A percentile compares a stretch with the other conserved stretches of the same genome.
These are phyloP conservation scores for Spatholobus suberectus DNA, from an alignment of 306 rosid genomes.

Conservation along the genomic window DNA sequence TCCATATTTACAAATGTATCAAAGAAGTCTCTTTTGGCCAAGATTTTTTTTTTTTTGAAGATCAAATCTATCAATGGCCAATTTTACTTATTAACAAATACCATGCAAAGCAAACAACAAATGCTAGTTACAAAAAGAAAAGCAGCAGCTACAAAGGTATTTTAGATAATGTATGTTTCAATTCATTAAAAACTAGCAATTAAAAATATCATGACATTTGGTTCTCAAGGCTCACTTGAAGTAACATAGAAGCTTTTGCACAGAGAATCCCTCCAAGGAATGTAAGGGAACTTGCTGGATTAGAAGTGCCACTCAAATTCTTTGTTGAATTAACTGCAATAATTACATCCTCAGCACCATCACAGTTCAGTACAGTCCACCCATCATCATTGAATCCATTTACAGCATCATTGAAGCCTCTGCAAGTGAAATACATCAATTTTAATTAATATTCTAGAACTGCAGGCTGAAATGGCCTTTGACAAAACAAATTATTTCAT, in stretches of 20 bases:
- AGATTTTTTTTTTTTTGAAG: not conserved
- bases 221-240: constrained; percentile 69
- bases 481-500: not conserved
- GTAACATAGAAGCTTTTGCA: constrained; percentile 98
- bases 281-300: constrained; percentile 73
- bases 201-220: not conserved
- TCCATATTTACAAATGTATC: not conserved
- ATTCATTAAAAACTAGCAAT: not conserved
- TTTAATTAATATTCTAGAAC: not conserved
- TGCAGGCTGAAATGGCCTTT: not conserved
- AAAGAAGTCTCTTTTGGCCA: not conserved
- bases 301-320: constrained; percentile 67
- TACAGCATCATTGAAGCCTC: constrained; percentile 97
- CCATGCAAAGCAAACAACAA: not conserved
- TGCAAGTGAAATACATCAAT: constrained; percentile 40
- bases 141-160: not conserved
- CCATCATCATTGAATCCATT: constrained; percentile 98
- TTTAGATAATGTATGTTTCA: not conserved
- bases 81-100: not conserved
- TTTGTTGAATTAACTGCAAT: constrained; percentile 80
- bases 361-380: constrained; percentile 84
- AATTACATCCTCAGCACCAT: constrained; percentile 90
- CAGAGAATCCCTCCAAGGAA: constrained; percentile 93
- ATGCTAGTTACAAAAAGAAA: not conserved
- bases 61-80: not conserved